Evolutionary conservation across 106 monocot species (phyloP).

Genomic region (Platanthera guangdongensis): DNA sequence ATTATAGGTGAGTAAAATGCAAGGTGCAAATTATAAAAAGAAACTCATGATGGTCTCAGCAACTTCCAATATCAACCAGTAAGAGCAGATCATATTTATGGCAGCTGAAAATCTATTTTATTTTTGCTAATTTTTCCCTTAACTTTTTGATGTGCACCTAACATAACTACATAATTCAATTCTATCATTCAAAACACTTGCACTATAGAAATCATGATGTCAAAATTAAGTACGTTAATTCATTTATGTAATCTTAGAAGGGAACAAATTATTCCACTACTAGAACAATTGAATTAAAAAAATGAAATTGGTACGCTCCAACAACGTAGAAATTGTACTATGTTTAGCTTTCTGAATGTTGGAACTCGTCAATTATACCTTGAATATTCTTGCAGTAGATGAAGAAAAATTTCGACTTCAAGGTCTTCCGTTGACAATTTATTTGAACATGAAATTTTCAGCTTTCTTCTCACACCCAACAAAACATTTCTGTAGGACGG

Average conservation of each 20-base stretch:
- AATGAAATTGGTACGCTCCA: neutral
- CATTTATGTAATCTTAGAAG: neutral
- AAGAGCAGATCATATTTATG: no score
- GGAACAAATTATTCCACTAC: neutral
- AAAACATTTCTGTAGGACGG: constrained; percentile 91
- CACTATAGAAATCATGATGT: neutral
- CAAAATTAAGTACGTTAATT: neutral
- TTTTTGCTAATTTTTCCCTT: no score
- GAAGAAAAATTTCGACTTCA: constrained; percentile 91
- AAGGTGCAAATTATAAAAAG: no score
- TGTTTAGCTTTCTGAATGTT: neutral
- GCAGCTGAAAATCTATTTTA: no score
- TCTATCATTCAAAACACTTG: neutral
- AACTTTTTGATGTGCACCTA: no score
- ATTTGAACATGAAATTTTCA: constrained; percentile 68
- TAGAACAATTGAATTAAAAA: neutral
- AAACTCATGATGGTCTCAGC: no score
- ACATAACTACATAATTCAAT: neutral
- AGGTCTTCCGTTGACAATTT: constrained; percentile 85
- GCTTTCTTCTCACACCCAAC: constrained; percentile 65
- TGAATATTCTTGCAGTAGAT: constrained; percentile 82
- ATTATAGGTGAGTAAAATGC: no score
- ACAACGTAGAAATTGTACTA: neutral
- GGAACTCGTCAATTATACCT: constrained; percentile 37
- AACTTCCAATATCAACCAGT: no score